A percentile compares a stretch with the other conserved stretches of the same genome.
Conservation (phyloP, 352 stramenopile genomes). For the Pseudoperonospora humuli region DNA sequence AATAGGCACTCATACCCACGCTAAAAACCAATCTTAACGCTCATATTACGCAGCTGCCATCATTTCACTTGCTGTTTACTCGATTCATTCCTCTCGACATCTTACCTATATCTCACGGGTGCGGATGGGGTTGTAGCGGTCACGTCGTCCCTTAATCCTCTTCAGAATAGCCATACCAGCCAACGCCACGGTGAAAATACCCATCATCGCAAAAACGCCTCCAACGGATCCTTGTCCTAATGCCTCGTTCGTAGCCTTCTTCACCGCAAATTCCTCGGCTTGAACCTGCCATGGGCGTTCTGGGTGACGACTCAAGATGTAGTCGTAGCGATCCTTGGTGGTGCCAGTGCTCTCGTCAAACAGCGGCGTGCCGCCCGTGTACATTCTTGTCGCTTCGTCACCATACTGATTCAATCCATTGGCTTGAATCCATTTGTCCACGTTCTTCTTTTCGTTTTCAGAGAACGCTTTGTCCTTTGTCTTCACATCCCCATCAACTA, state of each 20-base stretch:
- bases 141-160: conserved; percentile 16
- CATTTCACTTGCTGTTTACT: no score
- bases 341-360: conserved; percentile 65
- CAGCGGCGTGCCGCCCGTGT: conserved; percentile 71
- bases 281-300: conserved; percentile 45
- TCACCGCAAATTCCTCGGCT: conserved; percentile 5
- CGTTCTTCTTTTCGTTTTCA: conserved; percentile 40
- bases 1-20: no score
- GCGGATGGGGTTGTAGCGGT: conserved; percentile 45
- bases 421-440: conserved; percentile 52
- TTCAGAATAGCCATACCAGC: conserved; percentile 23
- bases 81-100: no score
- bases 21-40: no score
- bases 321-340: conserved; percentile 45
- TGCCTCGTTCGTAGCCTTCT: conserved; percentile 6
- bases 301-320: conserved; percentile 53
- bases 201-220: conserved; percentile 27
- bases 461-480: conserved; percentile 8
- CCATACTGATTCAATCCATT: conserved; percentile 58
- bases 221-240: conserved; percentile 20
- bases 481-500: no score
- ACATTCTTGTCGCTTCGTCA: conserved; percentile 42
- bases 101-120: no score
- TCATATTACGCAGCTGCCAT: no score
- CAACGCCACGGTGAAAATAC: conserved; percentile 29